Base-by-base conservation (phyloP, 805 yeast genomes). In the Jamesozyma piceae region DNA sequence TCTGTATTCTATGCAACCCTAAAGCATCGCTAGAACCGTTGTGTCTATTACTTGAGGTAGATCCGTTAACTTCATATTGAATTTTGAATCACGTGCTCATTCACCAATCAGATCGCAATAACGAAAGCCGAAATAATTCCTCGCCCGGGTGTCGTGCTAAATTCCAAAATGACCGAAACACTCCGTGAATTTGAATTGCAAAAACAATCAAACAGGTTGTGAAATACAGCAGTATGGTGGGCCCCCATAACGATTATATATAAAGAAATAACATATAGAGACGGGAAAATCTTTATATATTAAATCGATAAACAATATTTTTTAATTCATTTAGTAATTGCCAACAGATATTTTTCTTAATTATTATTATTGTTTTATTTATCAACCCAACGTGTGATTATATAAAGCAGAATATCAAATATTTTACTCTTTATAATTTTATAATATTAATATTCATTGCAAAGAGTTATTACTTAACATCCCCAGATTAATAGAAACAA, bases 61-160 rank as follows among this genome's bases (percentile, higher is more conserved):
- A n/a, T 14, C 32, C 32, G 32, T 29, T 29, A 29, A 11, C 5
- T 15, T 1, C 38, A 38, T 39, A 36, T 36, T 15, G 28, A 39
- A 22, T 46, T 36, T 30, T 38, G 37, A 34, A 35, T 37, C 41
- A 44, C 41, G 36, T 36, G 41, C 24, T 29, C 37, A 14, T 19
- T 26, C 13, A 18, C 43, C 39, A 35, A 36, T 36, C 39, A 36
- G n/a, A 35, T 21, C 17, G 15, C 37, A 14, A 17, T 5, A 14
- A 35, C 24, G 8, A 14, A 14, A 22, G 17, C 37, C 37, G 37
- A 35, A 21, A 35, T 22, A 35, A 35, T 35, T 35, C 37, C 20
- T 24, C n/a, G 34, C 34, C 33, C 33, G 33, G 33, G 33, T 30
- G n/a, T 30, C 5, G 10, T 8, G 28, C 28, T 11, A 24, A 11